Evolutionary conservation across 169 alveolate genomes (phyloP), one percentile per base, ranked within the genome.

Genomic region (Cryptosporidium meleagridis): DNA sequence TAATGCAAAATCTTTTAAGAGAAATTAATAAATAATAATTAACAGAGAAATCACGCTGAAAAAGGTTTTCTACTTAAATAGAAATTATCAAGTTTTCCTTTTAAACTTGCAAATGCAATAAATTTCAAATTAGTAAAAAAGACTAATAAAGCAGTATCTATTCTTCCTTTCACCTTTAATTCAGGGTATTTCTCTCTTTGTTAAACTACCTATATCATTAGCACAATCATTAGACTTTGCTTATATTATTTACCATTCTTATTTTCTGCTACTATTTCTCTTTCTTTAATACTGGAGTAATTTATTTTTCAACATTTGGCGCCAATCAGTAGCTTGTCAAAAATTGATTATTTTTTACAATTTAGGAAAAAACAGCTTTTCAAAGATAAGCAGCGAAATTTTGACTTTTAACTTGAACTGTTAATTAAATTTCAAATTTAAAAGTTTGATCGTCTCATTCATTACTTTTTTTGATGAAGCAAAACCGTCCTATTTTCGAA

Each of bases 1-100:
- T 31, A 85, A 10, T 53, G 69, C 33, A 75, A 91, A 41, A 84
- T 69, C 89, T 41, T 93, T 70, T 69, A 89, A 68, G 86, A 91
- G 59, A 75, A 91, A 69, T 26, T 16, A 55, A 9, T 21, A 55
- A 26, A 21, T 55, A n/a, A 55, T 6, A 55, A 55, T 29, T 55
- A 21, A 8, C 9, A 6, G 26, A 26, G 0, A 23, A 6, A 21
- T n/a, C 23, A 23, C 8, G 16, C 18, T 55, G 14, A 7, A 0
- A 6, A 18, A 23, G 10, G 10, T 10, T 26, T 23, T 55, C 35
- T n/a, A 55, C 37, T 37, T 2, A 55, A 55, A 6, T 55, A 1
- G 3, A 55, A 26, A 26, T 7, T 55, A 21, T 23, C 8, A 10
- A 6, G 23, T 8, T 26, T 55, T 26, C 14, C 12, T 23, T 53